Percentiles rank a stretch among this genome's conserved stretches.
These are phyloP conservation scores for Amanita rubescens DNA, from an alignment of 768 basidiomycete genomes.

Conservation along the genomic window DNA sequence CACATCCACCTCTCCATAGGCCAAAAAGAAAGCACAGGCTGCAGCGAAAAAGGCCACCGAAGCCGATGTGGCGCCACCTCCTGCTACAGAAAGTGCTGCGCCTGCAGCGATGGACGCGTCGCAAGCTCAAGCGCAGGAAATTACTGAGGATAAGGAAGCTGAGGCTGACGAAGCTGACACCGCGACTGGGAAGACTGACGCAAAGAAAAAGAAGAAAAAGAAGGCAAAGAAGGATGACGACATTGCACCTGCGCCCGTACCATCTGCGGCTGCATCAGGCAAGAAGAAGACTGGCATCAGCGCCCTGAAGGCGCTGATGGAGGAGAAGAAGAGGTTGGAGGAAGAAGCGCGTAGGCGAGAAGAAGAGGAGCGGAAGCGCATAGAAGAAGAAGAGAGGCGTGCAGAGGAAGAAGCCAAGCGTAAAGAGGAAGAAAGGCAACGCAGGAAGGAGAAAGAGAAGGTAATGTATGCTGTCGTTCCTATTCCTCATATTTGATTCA, in stretches of 20 bases:
- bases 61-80: slow-evolving; percentile 19
- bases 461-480: slow-evolving; percentile 26
- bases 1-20: slow-evolving; percentile 35
- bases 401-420: slow-evolving; percentile 69
- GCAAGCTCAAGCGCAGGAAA: slow-evolving; percentile 17
- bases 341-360: slow-evolving; percentile 68
- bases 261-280: slow-evolving; percentile 28
- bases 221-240: slow-evolving; percentile 54
- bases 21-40: slow-evolving; percentile 91
- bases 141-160: slow-evolving; percentile 55
- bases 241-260: slow-evolving; percentile 35
- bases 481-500: slow-evolving; percentile 1
- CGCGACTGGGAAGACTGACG: slow-evolving; percentile 41
- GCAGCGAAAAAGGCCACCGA: slow-evolving; percentile 67
- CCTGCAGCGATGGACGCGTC: slow-evolving; percentile 23
- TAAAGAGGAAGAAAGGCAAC: slow-evolving; percentile 79
- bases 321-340: slow-evolving; percentile 82
- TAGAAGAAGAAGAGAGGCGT: slow-evolving; percentile 84
- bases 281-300: slow-evolving; percentile 79
- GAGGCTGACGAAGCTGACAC: slow-evolving; percentile 55
- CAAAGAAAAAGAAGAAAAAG: slow-evolving; percentile 89
- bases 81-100: slow-evolving; percentile 18
- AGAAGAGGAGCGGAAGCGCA: slow-evolving; percentile 73
- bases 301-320: slow-evolving; percentile 86
- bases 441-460: slow-evolving; percentile 86